Percentiles rank a stretch among this genome's conserved stretches.
phyloP scores from a whole-genome alignment of 2,329 filamentous ascomycete genomes.

The Hortaea sp. region DNA sequence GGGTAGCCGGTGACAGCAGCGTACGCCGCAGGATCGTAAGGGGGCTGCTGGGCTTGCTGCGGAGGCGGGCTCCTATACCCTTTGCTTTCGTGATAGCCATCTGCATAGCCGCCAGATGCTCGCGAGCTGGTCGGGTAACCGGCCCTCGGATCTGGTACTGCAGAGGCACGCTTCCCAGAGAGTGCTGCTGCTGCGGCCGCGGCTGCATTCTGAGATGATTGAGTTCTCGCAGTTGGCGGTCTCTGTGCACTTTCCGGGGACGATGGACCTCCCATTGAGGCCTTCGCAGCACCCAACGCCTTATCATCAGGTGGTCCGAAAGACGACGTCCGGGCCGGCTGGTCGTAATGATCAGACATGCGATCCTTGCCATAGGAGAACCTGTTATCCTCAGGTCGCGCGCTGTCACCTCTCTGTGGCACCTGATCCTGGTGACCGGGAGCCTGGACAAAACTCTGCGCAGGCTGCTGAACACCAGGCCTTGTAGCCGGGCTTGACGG shows the following conservation, averaged over 20 bases:
- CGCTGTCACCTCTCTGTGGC: slow-evolving; percentile 9
- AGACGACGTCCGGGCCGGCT: slow-evolving; percentile 30
- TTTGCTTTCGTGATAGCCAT: slow-evolving; percentile 25
- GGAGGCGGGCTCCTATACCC: slow-evolving; percentile 10
- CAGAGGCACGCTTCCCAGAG: slow-evolving; percentile 32
- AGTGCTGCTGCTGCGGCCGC: slow-evolving; percentile 31
- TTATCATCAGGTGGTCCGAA: slow-evolving; percentile 29
- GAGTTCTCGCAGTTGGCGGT: slow-evolving; percentile 39
- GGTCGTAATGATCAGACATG: slow-evolving; percentile 25
- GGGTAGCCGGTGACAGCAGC: slow-evolving; percentile 36
- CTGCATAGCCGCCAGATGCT: slow-evolving; percentile 18
- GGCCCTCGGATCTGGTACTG: slow-evolving; percentile 27
- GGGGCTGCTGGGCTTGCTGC: slow-evolving; percentile 38
- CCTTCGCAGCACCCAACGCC: slow-evolving; percentile 39
- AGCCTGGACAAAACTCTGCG: slow-evolving; percentile 25
- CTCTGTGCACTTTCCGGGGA: slow-evolving; percentile 39
- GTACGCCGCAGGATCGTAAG: slow-evolving; percentile 72
- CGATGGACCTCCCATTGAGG: slow-evolving; percentile 33
- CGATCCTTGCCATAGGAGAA: slow-evolving; percentile 41
- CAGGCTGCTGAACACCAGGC: slow-evolving; percentile 34
- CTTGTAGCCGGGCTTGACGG: slow-evolving; percentile 21
- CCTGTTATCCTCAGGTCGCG: slow-evolving; percentile 23
- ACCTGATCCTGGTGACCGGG: slow-evolving; percentile 29
- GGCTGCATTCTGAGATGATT: slow-evolving; percentile 40
- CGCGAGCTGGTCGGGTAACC: slow-evolving; percentile 34